Base-by-base conservation (phyloP, 495 filamentous ascomycete species). In the Platismatia glauca region DNA sequence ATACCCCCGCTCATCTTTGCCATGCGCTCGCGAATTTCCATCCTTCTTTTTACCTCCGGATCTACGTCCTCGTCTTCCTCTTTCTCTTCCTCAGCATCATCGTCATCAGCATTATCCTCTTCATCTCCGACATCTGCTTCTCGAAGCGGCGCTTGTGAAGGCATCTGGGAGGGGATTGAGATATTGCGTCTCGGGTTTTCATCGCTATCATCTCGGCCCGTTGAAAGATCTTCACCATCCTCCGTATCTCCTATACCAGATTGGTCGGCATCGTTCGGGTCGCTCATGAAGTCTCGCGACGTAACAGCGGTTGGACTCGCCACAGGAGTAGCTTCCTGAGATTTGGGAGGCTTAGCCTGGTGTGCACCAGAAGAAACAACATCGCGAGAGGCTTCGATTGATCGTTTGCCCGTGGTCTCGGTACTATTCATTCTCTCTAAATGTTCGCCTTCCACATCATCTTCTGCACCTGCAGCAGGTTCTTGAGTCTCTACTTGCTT, bases 1-100 rank as follows among this genome's bases (percentile, higher is more conserved):
- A 96, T 96, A 20, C 94, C 94, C 64, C 95, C 94, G 66, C 91
- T 94, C 89, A 98, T 95, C 75, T 95, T 96, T 31, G 92, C 93
- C 90, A 98, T 97, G 64, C 94, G 84, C 58, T 91, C 91, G 48
- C 95, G 85, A 59, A 98, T 77, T 68, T 95, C 94, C 76, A 95
- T 85, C 72, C 87, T 87, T 63, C 93, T 87, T 63, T 83, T 87
- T 41, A 90, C 78, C 71, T 98, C 94, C 0, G 91, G 91, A 64
- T 98, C 94, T 55, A 95, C 76, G n/a, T 96, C 93, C 50, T 94
- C 89, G 58, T 94, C 90, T 50, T 90, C 87, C n/a, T n/a, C n/a
- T n/a, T n/a, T n/a, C 35, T 88, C 89, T n/a, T 87, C 87, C 24
- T 87, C 86, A 16, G 83, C 84, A 34, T 81, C 81, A 29, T 80